Evolutionary conservation across 1,284 basidiomycete species (phyloP), one percentile per base, ranked within the genome.

Genomic region (Cutaneotrichosporon dermatis): DNA sequence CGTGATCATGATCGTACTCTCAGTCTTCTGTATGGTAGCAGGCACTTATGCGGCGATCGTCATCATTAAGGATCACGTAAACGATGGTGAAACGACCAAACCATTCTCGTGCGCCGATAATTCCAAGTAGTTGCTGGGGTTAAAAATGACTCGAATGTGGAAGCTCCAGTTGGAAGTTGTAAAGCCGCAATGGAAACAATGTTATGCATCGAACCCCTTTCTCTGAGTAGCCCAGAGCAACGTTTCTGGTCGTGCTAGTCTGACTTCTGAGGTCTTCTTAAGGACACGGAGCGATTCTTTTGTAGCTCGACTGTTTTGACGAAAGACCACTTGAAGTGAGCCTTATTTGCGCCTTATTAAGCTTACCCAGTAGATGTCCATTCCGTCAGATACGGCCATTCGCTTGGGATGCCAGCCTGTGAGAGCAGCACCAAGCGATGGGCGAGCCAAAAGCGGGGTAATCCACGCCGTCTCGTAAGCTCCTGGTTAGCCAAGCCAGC

Each of bases 391-490:
- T 13, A 84, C 54, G 5, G 79, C 76, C 44, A 78, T 68, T 66
- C 81, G 82, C 45, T 71, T 75, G 2, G 81, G 80, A n/a, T 68
- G 68, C 83, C 83, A 84, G 0, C 80, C 82, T 1, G 83, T 76
- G 15, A 84, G 68, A 1, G 80, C 72, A 9, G 79, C 71, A 0
- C 77, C 82, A 1, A 83, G 75, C 50, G 80, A 79, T 1, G 83
- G 81, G 33, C 80, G 76, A 4, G 61, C 51, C 4, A 66, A 35
- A 34, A 61, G 54, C 0, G 60, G 67, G 1, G 62, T 64, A 9
- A 55, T 37, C 56, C 62, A 60, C 4, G 65, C 70, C 9, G 54
- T 76, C 77, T 78, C 71, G 79, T 69, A 69, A 0, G 80, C 64
- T 72, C 46, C 15, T 8, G 2, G 13, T 39, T 25, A 51, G 50